phyloP scores from a whole-genome alignment of 345 rosid genomes.

The Murraya paniculata region DNA sequence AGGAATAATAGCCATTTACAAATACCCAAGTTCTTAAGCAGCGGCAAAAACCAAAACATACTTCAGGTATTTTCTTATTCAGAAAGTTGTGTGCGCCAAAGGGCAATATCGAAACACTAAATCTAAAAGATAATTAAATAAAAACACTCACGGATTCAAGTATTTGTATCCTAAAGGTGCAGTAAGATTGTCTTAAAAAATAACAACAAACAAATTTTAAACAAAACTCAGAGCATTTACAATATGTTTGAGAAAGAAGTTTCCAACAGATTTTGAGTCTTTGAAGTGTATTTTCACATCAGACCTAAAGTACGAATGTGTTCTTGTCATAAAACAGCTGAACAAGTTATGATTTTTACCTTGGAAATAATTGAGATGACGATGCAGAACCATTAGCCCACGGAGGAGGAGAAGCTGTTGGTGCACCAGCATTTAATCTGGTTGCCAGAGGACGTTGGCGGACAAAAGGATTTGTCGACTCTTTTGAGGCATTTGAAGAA shows the following conservation, averaged over 20 bases:
- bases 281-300: neutral
- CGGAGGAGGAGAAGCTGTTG: constrained; percentile 57
- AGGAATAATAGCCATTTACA: neutral
- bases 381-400: constrained; percentile 65
- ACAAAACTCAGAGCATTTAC: neutral
- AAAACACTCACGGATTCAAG: neutral
- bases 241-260: neutral
- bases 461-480: constrained; percentile 65
- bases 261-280: neutral
- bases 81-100: neutral
- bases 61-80: neutral
- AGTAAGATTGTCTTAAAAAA: neutral
- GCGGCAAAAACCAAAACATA: neutral
- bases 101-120: neutral
- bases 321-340: neutral
- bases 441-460: constrained; percentile 79
- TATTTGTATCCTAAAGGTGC: neutral
- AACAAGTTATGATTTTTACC: constrained; percentile 20
- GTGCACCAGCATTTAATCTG: constrained; percentile 43
- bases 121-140: neutral
- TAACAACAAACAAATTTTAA: neutral
- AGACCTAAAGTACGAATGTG: neutral
- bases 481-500: constrained; percentile 67
- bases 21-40: neutral
- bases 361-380: constrained; percentile 37